These are phyloP conservation scores for Microbotryum lychnidis-dioicae DNA, from an alignment of 1,284 basidiomycete genomes.

Conservation along the genomic window DNA sequence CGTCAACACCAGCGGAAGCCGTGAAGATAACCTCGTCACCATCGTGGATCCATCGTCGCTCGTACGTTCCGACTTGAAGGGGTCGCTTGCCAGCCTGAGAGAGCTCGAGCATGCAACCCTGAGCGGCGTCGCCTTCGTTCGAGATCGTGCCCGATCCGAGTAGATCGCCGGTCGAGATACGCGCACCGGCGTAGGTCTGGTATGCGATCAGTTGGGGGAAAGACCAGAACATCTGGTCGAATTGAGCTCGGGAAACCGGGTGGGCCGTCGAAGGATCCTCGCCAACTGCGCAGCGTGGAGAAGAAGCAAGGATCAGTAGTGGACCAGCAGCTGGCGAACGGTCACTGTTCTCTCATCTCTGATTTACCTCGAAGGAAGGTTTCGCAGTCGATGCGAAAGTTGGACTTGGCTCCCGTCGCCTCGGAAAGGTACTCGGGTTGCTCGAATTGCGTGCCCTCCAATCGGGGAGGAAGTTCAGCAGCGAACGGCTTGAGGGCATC, in stretches of 20 bases:
- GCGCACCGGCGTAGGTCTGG: conserved; percentile 32
- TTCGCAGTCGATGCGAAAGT: conserved; percentile 2
- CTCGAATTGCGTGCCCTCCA: conserved; percentile 3
- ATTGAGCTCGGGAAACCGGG: conserved; percentile 1
- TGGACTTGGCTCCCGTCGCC: background rate
- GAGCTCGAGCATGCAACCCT: conserved; percentile 12
- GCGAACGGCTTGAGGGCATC: conserved; percentile 31
- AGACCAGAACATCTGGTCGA: conserved; percentile 9
- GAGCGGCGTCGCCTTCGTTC: background rate
- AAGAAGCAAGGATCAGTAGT: background rate
- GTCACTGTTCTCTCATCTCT: too few relatives aligned
- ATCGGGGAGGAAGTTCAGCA: conserved; percentile 11
- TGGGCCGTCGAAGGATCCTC: conserved; percentile 1
- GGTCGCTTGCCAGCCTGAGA: conserved; percentile 5
- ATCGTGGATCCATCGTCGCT: conserved; percentile 9
- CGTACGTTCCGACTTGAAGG: conserved; percentile 1
- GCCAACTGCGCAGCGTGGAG: background rate
- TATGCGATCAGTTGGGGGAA: conserved; percentile 32
- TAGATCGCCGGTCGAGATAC: conserved; percentile 31
- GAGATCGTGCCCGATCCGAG: conserved; percentile 34
- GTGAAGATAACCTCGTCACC: conserved; percentile 12
- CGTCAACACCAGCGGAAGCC: background rate
- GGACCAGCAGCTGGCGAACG: background rate
- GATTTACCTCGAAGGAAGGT: background rate
- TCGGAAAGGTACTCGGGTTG: conserved; percentile 4